Base-by-base conservation (phyloP, 2,329 filamentous ascomycete species). In the Aspergillus tubingensis region DNA sequence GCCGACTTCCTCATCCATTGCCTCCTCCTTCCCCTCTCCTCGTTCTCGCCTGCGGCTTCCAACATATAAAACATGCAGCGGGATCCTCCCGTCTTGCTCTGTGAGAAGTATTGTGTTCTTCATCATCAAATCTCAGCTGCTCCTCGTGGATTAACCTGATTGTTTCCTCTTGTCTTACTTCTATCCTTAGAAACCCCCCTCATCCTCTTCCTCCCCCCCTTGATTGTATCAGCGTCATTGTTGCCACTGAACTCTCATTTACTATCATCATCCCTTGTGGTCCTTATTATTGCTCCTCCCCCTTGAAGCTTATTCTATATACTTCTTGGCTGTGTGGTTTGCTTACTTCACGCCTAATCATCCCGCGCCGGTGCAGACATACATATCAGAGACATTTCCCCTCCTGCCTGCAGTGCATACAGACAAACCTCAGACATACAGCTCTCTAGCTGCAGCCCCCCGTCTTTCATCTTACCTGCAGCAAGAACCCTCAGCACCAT, bases 21-120 rank as follows among this genome's bases (percentile, higher is more conserved):
- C 41, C 47, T 51, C 47, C 25, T 50, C 41, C 41, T 27, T 27
- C 44, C 39, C 60, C 55, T 57, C 62, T 58, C 67, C 64, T 69
- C 64, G 64, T 65, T 70, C 32, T 15, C 66, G 58, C 58, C 48
- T 52, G 62, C 65, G 62, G 61, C 64, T 63, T 57, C 65, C 52
- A 53, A 70, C 68, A 74, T 75, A 75, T 75, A 75, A 75, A 69
- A 71, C 71, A 72, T 72, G 68, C 67, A 68, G 60, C 65, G 63
- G 67, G 60, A 66, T 71, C 71, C 64, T 65, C 51, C 57, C 59
- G 43, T 64, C 59, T 64, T 36, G 32, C 60, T 59, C 60, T 62
- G 48, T 60, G 54, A 49, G 25, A 62, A 65, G 47, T 54, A 65
- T 62, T 67, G 54, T 65, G 55, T 70, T 68, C 65, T 62, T 67